Evolutionary conservation across 371 early-diverging fungal genomes (phyloP), one percentile per base, ranked within the genome.

Genomic region (Nematocida ironsii): DNA sequence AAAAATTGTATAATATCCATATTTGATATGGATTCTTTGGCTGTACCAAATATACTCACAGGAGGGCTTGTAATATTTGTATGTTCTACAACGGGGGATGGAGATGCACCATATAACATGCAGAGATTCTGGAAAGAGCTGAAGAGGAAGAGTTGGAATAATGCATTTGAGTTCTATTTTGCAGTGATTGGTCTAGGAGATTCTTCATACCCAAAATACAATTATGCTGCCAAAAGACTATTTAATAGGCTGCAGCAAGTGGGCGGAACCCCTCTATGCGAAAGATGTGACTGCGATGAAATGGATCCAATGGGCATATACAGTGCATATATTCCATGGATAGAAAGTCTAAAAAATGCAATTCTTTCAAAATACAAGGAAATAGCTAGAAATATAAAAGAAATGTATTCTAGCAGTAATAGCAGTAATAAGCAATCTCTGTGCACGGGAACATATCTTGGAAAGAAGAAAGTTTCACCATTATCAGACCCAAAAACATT

Each of bases 171-270:
- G 11, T 71, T 85, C 13, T 70, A 57, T 23, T 87, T 85, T 83
- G 82, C 85, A 27, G 82, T 86, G 25, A 82, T 85, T 67, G 86
- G 84, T 1, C 68, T 87, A n/a, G 88, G 88, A 25, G 85, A 85
- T 73, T 86, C 88, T 40, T 74, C 72, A 13, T 86, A 84, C 70
- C 27, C 62, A 25, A 75, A 85, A 42, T 98, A 92, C 89, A 97
- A 97, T 86, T 94, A 90, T 86, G 92, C 94, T 9, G 92, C 94
- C 0, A 96, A 95, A 86, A 94, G 94, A 81, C 89, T 97, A 57
- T 90, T 90, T 85, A 92, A 92, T 71, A 89, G 95, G 62, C 86
- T 97, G 68, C 72, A 88, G 73, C 93, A 94, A 75, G 88, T 97
- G 18, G 99, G 97, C 39, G 97, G 93, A 0, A 84, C 74, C 39